Base-by-base conservation (phyloP, 352 stramenopile species). In the Pythium periplocum region DNA sequence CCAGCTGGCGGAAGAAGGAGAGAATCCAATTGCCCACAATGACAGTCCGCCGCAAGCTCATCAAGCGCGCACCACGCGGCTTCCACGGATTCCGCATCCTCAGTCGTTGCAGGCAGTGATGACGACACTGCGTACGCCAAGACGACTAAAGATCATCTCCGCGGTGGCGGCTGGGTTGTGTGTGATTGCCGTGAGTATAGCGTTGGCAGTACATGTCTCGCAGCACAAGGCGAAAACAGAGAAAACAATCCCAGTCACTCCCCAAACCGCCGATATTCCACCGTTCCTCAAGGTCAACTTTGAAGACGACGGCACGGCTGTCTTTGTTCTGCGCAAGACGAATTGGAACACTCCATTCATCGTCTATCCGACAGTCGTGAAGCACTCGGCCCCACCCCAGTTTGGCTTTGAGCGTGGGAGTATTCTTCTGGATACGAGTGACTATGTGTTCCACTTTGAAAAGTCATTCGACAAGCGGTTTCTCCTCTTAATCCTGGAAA, bases 371-470 rank as follows among this genome's bases (percentile, higher is more conserved):
- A 89, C 74, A 10, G 71, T 89, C 8, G 75, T 75, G 4, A 86
- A 77, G 51, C 69, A 73, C 40, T 72, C 75, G 33, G 69, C 73
- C 4, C 75, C 80, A 0, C 59, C 73, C 11, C 46, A 61, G n/a
- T 2, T 40, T 4, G 71, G 75, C 0, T 57, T 71, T 46, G 80
- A 90, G 51, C 64, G 64, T 17, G 80, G 80, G 5, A 73, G 62
- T 11, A 69, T 82, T 12, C 51, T 90, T 59, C 50, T 88, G 11
- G 71, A 83, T 39, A 89, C 76, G 3, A 69, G 55, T 4, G 64
- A 90, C 52, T 79, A 83, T 32, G 68, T 72, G 34, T 88, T 90
- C 52, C 80, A 89, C 66, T 90, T 90, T 37, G 71, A 88, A 45
- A 47, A 71, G 37, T 66, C 68, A 2, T 38, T 65, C 12, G 68